Evolutionary conservation across 192 early-diverging fungal species (phyloP).

Genomic region (Jimgerdemannia flammicorona): DNA sequence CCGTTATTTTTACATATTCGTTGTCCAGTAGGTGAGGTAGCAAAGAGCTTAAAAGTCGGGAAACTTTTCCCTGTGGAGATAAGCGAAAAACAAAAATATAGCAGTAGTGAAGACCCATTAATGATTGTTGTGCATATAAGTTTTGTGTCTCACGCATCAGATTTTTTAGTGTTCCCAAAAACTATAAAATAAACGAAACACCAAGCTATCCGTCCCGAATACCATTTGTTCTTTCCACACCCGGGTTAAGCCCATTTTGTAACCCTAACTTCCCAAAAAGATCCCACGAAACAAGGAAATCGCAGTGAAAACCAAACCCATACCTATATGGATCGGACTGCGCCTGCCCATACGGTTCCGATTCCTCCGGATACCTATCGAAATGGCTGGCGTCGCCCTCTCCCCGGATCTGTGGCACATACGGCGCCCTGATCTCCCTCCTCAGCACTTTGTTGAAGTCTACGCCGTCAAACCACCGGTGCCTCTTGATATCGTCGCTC

Average conservation of each 20-base stretch:
- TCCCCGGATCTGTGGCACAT: constrained; percentile 74
- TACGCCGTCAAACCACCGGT: constrained; percentile 92
- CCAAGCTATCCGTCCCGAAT: too few species aligned
- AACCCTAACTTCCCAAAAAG: too few species aligned
- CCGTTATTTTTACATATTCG: background rate
- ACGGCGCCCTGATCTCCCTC: constrained; percentile 78
- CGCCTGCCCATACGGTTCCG: constrained; percentile 76
- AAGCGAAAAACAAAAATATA: background rate
- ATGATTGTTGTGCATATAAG: too few species aligned
- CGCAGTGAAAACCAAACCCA: background rate
- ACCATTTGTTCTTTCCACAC: too few species aligned
- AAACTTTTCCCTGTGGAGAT: constrained; percentile 1
- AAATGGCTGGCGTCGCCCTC: constrained; percentile 94
- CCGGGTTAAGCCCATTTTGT: too few species aligned
- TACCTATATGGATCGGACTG: constrained; percentile 17
- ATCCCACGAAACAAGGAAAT: background rate
- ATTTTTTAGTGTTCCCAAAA: background rate
- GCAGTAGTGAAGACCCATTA: too few species aligned
- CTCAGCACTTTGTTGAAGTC: constrained; percentile 81
- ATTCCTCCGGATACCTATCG: constrained; percentile 90
- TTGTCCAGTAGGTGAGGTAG: background rate
- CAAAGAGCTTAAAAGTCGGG: background rate
- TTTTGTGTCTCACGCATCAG: background rate
- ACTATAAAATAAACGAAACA: too few species aligned
- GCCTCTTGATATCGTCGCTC: constrained; percentile 86